These are phyloP conservation scores for Noccaea bulbosa DNA, from an alignment of 345 rosid species.

Conservation along the genomic window DNA sequence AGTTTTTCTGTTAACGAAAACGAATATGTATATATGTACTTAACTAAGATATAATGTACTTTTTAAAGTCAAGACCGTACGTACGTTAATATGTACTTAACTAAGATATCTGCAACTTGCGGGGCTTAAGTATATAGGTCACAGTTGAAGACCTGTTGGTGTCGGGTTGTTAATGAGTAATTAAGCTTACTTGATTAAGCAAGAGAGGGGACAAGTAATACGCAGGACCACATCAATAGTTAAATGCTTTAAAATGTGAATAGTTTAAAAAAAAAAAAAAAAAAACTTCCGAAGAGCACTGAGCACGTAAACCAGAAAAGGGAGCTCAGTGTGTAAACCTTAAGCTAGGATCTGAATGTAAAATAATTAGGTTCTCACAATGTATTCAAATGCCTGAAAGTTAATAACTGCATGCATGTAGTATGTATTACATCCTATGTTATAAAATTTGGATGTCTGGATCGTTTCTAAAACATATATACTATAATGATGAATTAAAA, in stretches of 20 bases:
- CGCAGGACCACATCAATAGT: constrained; percentile 38
- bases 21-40: constrained; percentile 40
- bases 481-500: not conserved
- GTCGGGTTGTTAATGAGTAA: constrained; percentile 22
- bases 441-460: not conserved
- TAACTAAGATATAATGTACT: constrained; percentile 11
- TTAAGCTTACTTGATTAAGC: constrained; percentile 43
- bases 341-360: not conserved
- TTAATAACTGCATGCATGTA: not conserved
- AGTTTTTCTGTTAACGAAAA: constrained; percentile 25
- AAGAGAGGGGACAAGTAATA: constrained; percentile 36
- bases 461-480: constrained; percentile 6
- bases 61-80: constrained; percentile 37
- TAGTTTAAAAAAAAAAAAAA: not conserved
- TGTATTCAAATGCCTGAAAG: not conserved
- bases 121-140: constrained; percentile 25
- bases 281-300: not conserved
- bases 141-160: constrained; percentile 26
- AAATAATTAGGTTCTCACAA: not conserved
- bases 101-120: constrained; percentile 38
- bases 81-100: constrained; percentile 42
- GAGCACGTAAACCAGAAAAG: constrained; percentile 18
- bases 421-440: not conserved
- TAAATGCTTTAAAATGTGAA: not conserved
- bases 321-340: not conserved